Evolutionary conservation across 1,139 yeast species (phyloP).

Genomic region (Candida dubliniensis): DNA sequence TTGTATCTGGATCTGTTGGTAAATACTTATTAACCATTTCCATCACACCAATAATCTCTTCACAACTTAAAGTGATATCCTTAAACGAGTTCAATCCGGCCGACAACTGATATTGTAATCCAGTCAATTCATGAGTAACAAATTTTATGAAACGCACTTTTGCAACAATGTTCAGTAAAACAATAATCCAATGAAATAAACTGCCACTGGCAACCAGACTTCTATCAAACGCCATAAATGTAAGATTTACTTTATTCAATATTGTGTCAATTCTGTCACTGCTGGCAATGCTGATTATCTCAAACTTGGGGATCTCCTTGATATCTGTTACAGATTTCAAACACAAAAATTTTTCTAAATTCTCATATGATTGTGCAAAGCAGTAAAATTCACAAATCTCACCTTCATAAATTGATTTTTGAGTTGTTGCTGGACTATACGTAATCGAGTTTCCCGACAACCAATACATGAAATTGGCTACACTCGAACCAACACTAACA

Average conservation of each 20-base stretch:
- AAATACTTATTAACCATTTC: slow-evolving; percentile 1
- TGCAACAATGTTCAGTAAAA: slow-evolving; percentile 6
- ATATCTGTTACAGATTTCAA: not conserved
- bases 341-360: slow-evolving; percentile 10
- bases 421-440: not conserved
- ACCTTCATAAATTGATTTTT: slow-evolving; percentile 2
- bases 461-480: slow-evolving; percentile 47
- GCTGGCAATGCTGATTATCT: slow-evolving; percentile 6
- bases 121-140: not conserved
- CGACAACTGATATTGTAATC: slow-evolving; percentile 11
- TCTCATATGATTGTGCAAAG: slow-evolving; percentile 8
- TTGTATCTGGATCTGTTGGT: not conserved
- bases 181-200: slow-evolving; percentile 12
- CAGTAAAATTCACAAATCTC: slow-evolving; percentile 7
- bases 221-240: slow-evolving; percentile 9
- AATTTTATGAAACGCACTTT: slow-evolving; percentile 1
- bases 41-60: slow-evolving; percentile 8
- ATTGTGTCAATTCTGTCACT: slow-evolving; percentile 5
- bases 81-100: slow-evolving; percentile 11
- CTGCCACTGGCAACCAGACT: slow-evolving; percentile 3
- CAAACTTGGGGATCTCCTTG: not conserved
- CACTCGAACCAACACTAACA: slow-evolving; percentile 12
- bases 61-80: slow-evolving; percentile 7
- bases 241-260: slow-evolving; percentile 6
- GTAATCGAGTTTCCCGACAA: slow-evolving; percentile 26